Evolutionary conservation across 2,329 filamentous ascomycete genomes (phyloP).

Genomic region (Neonectria coccinea): DNA sequence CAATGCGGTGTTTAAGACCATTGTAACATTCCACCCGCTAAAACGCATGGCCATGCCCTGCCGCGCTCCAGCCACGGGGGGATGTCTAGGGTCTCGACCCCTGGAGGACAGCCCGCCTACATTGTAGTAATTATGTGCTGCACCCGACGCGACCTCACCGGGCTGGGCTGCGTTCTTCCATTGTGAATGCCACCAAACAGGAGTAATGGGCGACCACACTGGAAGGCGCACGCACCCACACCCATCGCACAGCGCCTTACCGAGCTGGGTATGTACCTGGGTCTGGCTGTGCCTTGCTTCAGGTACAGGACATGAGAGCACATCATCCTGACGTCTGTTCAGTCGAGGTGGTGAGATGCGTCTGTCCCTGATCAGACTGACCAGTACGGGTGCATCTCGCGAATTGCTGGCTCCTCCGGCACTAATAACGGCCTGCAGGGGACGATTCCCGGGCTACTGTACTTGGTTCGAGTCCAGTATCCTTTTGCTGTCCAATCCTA

Average conservation of each 20-base stretch:
- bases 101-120: background rate
- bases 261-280: slow-evolving; percentile 18
- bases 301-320: slow-evolving; percentile 25
- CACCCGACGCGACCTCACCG: background rate
- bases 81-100: background rate
- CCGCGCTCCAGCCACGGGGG: slow-evolving; percentile 9
- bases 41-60: slow-evolving; percentile 26
- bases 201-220: slow-evolving; percentile 14
- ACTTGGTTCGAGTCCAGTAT: too few species aligned
- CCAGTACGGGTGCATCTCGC: slow-evolving; percentile 4
- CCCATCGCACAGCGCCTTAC: slow-evolving; percentile 24
- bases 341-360: slow-evolving; percentile 10
- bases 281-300: slow-evolving; percentile 25
- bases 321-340: slow-evolving; percentile 7
- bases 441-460: background rate
- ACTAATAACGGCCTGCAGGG: slow-evolving; percentile 3
- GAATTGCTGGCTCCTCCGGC: slow-evolving; percentile 13
- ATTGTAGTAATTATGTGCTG: too few species aligned
- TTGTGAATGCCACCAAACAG: slow-evolving; percentile 15
- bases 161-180: background rate
- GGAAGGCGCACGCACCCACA: slow-evolving; percentile 18
- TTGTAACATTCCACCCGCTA: slow-evolving; percentile 35
- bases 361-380: background rate
- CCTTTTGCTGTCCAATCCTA: background rate
- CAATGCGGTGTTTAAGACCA: slow-evolving; percentile 37